A percentile compares a stretch with the other conserved stretches of the same genome.
Conservation (phyloP, 768 basidiomycete species). For the Tephrocybe sp. region DNA sequence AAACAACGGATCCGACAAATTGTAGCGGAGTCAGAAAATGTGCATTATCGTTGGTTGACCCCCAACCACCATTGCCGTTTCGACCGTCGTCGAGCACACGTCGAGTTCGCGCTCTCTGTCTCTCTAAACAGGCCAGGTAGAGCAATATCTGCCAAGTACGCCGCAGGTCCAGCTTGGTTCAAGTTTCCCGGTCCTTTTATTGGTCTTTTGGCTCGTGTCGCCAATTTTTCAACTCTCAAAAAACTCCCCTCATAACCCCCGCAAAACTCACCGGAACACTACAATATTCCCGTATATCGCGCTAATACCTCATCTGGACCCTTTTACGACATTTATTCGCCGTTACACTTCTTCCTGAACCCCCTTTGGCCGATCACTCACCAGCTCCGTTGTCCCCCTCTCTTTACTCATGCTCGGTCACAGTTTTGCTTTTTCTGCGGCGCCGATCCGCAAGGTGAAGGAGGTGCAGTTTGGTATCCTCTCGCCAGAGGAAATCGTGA, state of each 20-base stretch:
- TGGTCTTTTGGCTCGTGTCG: constrained; percentile 23
- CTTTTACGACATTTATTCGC: constrained; percentile 27
- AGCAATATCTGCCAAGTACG: constrained; percentile 15
- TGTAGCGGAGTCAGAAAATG: constrained; percentile 45
- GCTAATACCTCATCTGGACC: constrained; percentile 27
- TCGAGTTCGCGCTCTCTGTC: constrained; percentile 25
- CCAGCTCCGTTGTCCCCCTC: constrained; percentile 12
- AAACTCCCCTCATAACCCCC: constrained; percentile 27
- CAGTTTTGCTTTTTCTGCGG: constrained; percentile 89
- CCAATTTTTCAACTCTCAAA: constrained; percentile 26
- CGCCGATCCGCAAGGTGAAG: constrained; percentile 92
- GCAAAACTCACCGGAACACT: constrained; percentile 26
- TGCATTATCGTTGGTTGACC: constrained; percentile 44
- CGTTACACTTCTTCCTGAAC: constrained; percentile 11
- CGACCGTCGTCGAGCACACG: constrained; percentile 26
- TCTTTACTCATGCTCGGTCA: constrained; percentile 71
- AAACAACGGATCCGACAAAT: constrained; percentile 33
- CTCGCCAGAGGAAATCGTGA: constrained; percentile 97
- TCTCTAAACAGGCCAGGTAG: constrained; percentile 20
- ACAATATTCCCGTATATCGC: constrained; percentile 18
- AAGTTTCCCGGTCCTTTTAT: constrained; percentile 28
- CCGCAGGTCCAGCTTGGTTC: constrained; percentile 21
- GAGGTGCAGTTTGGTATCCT: constrained; percentile 99
- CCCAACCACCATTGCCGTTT: constrained; percentile 40
- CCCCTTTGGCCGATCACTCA: constrained; percentile 14